Conservation (phyloP, 225 moss, liverwort and hornwort genomes). For the Neckera pumila region DNA sequence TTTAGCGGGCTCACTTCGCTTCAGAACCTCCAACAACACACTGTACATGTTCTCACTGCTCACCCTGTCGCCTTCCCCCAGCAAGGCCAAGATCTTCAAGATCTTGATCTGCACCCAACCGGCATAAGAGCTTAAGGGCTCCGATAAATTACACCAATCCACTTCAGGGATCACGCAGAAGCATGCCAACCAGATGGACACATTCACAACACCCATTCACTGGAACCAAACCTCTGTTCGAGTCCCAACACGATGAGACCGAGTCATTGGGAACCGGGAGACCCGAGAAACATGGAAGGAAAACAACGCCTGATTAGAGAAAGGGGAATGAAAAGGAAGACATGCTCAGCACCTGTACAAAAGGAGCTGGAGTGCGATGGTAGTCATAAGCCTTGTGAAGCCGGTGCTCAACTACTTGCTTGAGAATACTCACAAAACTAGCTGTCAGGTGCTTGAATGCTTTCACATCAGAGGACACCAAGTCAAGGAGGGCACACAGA, state of each 20-base stretch:
- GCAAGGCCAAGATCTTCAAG: conserved; percentile 82
- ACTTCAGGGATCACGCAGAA: not conserved
- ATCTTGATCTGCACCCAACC: conserved; percentile 80
- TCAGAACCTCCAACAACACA: conserved; percentile 75
- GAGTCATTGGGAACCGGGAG: not conserved
- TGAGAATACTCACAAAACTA: conserved; percentile 89
- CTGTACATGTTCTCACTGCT: conserved; percentile 87
- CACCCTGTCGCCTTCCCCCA: conserved; percentile 71
- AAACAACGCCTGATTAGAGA: not conserved
- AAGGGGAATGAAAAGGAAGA: not conserved
- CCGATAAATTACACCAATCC: not conserved
- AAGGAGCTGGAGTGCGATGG: conserved; percentile 88
- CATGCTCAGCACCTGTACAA: conserved; percentile 58
- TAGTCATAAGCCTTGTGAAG: conserved; percentile 82
- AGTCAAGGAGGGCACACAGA: conserved; percentile 77
- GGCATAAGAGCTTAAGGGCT: not conserved
- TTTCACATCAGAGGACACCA: conserved; percentile 59
- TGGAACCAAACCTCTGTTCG: not conserved
- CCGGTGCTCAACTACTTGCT: conserved; percentile 82
- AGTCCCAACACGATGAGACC: not conserved
- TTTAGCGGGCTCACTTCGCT: conserved; percentile 44
- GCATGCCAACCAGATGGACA: not conserved
- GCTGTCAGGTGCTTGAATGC: conserved; percentile 63
- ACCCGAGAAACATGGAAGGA: too few species aligned
- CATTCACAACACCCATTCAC: not conserved